These are phyloP conservation scores for Pythium vanterpoolii DNA, from an alignment of 352 stramenopile species.

Conservation along the genomic window DNA sequence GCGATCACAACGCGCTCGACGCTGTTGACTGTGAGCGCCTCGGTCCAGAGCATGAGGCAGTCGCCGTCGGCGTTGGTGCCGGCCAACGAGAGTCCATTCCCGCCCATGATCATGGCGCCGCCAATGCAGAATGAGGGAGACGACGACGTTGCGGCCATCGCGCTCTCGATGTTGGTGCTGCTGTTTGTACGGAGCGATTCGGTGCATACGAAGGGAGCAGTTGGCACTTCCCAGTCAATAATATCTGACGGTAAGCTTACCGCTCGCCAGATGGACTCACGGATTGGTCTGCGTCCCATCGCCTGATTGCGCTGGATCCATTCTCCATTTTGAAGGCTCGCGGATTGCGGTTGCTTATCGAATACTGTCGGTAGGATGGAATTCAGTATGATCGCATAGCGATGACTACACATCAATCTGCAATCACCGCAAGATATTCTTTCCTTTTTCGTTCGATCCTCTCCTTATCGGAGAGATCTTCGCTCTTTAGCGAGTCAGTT, in stretches of 20 bases:
- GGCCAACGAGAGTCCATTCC: conserved; percentile 46
- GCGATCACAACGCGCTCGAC: conserved; percentile 32
- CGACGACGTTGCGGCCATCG: conserved; percentile 9
- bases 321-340: background rate
- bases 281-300: background rate
- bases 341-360: too few species aligned
- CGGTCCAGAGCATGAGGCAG: conserved; percentile 66
- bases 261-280: background rate
- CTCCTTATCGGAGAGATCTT: too few species aligned
- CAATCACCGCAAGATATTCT: too few species aligned
- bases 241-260: conserved; percentile 27
- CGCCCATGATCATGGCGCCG: conserved; percentile 62
- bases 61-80: conserved; percentile 41
- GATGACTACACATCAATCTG: too few species aligned
- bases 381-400: too few species aligned
- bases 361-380: too few species aligned
- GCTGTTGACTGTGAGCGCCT: conserved; percentile 55
- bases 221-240: conserved; percentile 23
- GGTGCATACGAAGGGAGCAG: background rate
- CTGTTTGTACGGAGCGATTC: background rate
- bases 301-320: too few species aligned
- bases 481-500: too few species aligned
- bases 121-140: conserved; percentile 55
- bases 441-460: too few species aligned
- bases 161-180: background rate